Conservation (phyloP, 2,329 filamentous ascomycete species). For the Truncatella angustata region DNA sequence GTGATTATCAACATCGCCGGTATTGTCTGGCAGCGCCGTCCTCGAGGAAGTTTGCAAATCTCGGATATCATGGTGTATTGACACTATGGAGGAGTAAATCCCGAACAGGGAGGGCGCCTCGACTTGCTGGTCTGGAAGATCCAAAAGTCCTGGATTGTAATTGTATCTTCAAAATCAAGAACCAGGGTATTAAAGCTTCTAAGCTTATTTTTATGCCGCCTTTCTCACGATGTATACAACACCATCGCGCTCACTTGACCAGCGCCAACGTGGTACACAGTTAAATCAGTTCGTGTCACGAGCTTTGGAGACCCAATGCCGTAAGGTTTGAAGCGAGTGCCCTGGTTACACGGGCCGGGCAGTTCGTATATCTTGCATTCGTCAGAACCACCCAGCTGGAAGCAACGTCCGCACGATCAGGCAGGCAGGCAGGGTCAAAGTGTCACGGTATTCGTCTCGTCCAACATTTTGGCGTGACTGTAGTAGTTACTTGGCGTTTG, state of each 20-base stretch:
- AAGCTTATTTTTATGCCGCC: constrained; percentile 6
- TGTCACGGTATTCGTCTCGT: not conserved
- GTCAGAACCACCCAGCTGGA: not conserved
- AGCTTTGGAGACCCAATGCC: constrained; percentile 19
- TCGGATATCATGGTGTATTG: not conserved
- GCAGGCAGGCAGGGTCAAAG: not conserved
- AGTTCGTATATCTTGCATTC: constrained; percentile 4
- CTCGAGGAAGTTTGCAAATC: not conserved
- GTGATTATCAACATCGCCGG: too few species aligned
- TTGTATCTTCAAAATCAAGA: not conserved
- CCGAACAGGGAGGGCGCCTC: not conserved
- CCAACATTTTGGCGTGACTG: not conserved
- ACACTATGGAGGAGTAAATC: not conserved
- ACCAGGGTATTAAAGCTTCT: not conserved
- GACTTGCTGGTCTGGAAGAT: not conserved
- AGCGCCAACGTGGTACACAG: constrained; percentile 17
- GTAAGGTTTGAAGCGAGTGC: constrained; percentile 15
- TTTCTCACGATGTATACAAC: not conserved
- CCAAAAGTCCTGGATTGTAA: too few species aligned
- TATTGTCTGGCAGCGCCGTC: too few species aligned
- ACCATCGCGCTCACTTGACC: constrained; percentile 15
- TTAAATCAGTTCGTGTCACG: constrained; percentile 17
- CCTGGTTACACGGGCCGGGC: constrained; percentile 2
- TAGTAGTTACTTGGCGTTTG: not conserved
- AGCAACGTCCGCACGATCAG: not conserved